A percentile compares a stretch with the other conserved stretches of the same genome.
Conservation (phyloP, 192 early-diverging fungal genomes). For the Backusella liffmaniae region DNA sequence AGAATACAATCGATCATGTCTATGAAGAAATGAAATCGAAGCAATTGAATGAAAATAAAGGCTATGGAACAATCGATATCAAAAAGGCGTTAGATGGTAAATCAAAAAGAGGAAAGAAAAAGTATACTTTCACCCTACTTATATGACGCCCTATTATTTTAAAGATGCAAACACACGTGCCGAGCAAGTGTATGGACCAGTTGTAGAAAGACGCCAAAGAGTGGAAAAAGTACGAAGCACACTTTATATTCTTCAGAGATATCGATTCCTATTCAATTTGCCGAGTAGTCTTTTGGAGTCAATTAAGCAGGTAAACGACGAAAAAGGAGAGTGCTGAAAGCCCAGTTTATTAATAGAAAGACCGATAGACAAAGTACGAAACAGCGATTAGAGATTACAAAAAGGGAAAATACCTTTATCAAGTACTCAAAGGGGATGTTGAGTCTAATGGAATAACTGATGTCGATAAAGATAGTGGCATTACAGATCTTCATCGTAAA, state of each 20-base stretch:
- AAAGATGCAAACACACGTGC: conserved; percentile 66
- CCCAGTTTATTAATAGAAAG: neutral
- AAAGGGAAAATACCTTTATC: conserved; percentile 85
- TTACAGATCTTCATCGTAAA: conserved; percentile 44
- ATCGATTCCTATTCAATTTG: conserved; percentile 97
- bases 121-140: neutral
- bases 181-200: conserved; percentile 80
- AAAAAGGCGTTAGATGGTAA: conserved; percentile 64
- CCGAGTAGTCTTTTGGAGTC: conserved; percentile 84
- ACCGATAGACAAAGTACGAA: conserved; percentile 73
- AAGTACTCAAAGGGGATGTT: conserved; percentile 41
- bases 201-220: conserved; percentile 79
- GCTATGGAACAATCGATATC: conserved; percentile 80
- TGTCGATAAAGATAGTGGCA: conserved; percentile 15
- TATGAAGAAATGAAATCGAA: conserved; percentile 90
- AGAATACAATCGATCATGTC: conserved; percentile 91
- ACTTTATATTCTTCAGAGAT: conserved; percentile 88
- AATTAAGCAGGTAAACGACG: conserved; percentile 64
- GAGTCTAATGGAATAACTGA: neutral
- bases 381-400: conserved; percentile 93
- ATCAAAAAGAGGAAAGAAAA: neutral
- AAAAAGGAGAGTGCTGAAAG: neutral
- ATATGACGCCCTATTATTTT: neutral
- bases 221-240: conserved; percentile 91
- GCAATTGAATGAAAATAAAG: conserved; percentile 75